A percentile compares a stretch with the other conserved stretches of the same genome.
Evolutionary conservation across 352 stramenopile species (phyloP).

Genomic region (Globisporangium mamillatum): DNA sequence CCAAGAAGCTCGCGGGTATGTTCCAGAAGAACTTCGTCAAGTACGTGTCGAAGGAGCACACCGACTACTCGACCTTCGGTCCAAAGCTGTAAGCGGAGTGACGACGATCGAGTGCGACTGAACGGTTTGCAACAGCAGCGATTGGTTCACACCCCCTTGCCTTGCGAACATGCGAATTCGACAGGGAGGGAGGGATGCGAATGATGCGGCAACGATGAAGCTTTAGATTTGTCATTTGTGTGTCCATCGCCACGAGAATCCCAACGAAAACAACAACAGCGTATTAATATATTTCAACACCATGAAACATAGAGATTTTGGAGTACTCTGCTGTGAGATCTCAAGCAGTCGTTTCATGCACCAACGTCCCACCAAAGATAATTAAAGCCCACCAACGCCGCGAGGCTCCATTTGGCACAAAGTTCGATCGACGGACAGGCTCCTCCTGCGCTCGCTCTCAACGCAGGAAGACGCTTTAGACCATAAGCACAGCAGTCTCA

Average conservation of each 20-base stretch:
- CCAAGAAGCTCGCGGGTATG: conserved; percentile 93
- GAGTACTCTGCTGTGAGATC: background rate
- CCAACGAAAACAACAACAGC: background rate
- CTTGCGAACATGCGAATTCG: background rate
- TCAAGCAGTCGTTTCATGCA: background rate
- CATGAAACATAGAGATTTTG: background rate
- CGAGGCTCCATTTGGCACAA: no score
- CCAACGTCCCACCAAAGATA: no score
- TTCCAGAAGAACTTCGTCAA: conserved; percentile 95
- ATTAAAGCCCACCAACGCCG: no score
- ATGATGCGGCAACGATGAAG: background rate
- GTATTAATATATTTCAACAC: conserved; percentile 2
- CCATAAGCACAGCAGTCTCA: background rate
- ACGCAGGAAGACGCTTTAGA: no score
- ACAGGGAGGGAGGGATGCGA: background rate
- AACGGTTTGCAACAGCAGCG: background rate
- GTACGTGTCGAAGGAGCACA: background rate
- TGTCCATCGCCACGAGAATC: background rate
- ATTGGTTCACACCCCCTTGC: background rate
- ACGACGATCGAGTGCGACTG: background rate
- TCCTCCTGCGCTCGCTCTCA: no score
- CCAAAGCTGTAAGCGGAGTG: conserved; percentile 7
- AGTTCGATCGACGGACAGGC: no score
- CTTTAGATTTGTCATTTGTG: conserved; percentile 1
- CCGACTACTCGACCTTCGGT: background rate